phyloP scores from a whole-genome alignment of 805 yeast genomes.

The Sugiyamaella chiloensis region DNA sequence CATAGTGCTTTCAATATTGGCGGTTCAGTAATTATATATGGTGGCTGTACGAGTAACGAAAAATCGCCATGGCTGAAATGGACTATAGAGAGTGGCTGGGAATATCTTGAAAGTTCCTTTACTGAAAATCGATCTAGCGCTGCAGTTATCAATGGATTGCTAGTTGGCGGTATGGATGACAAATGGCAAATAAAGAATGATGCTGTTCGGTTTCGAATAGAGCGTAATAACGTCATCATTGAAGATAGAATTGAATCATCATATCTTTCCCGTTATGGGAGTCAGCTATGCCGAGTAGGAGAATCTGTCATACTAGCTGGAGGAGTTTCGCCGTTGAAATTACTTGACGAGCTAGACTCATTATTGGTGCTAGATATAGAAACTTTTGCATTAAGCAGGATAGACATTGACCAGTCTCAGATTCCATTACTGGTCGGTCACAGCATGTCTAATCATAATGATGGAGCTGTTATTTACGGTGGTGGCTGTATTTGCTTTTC shows the following conservation, averaged over 20 bases:
- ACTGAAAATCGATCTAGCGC: constrained; percentile 36
- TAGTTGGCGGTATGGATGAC: constrained; percentile 37
- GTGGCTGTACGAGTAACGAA: constrained; percentile 40
- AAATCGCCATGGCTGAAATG: constrained; percentile 18
- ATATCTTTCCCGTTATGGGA: constrained; percentile 41
- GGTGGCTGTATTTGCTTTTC: constrained; percentile 86
- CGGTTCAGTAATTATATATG: constrained; percentile 44
- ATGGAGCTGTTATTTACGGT: constrained; percentile 37
- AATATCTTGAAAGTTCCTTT: constrained; percentile 20
- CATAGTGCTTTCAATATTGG: constrained; percentile 43
- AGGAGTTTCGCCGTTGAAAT: constrained; percentile 47
- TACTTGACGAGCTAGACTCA: constrained; percentile 36
- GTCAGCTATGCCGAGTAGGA: constrained; percentile 36
- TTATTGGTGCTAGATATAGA: constrained; percentile 33
- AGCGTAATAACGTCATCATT: constrained; percentile 27
- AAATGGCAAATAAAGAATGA: constrained; percentile 13
- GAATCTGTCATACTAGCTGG: constrained; percentile 49
- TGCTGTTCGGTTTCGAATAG: constrained; percentile 20
- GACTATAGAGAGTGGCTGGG: constrained; percentile 23
- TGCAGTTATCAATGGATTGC: constrained; percentile 40
- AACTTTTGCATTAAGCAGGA: background rate
- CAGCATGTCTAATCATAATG: constrained; percentile 35
- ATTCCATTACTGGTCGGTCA: constrained; percentile 55
- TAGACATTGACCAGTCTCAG: constrained; percentile 15
- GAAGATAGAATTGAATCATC: constrained; percentile 35